Evolutionary conservation across 2,329 filamentous ascomycete genomes (phyloP).

Genomic region (Davidsoniella virescens): DNA sequence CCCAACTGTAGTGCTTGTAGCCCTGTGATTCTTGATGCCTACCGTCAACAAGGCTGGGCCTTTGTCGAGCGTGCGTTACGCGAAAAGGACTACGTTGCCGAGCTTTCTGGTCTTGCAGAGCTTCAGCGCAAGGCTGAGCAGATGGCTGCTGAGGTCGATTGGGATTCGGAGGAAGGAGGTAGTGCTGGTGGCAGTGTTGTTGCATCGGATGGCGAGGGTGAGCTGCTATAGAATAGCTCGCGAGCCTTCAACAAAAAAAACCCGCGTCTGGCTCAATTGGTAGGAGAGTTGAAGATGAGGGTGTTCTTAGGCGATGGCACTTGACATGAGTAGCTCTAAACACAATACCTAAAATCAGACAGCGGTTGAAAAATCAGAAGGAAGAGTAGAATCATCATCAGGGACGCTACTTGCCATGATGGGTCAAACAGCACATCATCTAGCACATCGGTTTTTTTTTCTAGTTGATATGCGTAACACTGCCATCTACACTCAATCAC

Average conservation of each 20-base stretch:
- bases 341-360: no score
- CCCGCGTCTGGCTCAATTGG: no score
- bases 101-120: constrained; percentile 57
- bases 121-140: constrained; percentile 45
- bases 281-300: no score
- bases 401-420: no score
- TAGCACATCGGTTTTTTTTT: no score
- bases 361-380: no score
- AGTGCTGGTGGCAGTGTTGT: constrained; percentile 14
- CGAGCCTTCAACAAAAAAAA: not conserved
- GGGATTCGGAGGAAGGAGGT: constrained; percentile 30
- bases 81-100: constrained; percentile 63
- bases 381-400: no score
- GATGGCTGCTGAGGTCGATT: constrained; percentile 38
- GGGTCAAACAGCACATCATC: no score
- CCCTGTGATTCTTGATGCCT: constrained; percentile 49
- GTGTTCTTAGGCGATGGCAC: no score
- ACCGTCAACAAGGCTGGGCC: constrained; percentile 52
- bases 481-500: no score
- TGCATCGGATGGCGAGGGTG: constrained; percentile 37
- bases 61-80: constrained; percentile 62
- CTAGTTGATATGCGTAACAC: no score
- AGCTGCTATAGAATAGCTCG: constrained; percentile 24
- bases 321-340: no score
- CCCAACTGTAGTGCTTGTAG: constrained; percentile 72